Conservation (phyloP, 1,284 basidiomycete species). For the Boletus sp. region DNA sequence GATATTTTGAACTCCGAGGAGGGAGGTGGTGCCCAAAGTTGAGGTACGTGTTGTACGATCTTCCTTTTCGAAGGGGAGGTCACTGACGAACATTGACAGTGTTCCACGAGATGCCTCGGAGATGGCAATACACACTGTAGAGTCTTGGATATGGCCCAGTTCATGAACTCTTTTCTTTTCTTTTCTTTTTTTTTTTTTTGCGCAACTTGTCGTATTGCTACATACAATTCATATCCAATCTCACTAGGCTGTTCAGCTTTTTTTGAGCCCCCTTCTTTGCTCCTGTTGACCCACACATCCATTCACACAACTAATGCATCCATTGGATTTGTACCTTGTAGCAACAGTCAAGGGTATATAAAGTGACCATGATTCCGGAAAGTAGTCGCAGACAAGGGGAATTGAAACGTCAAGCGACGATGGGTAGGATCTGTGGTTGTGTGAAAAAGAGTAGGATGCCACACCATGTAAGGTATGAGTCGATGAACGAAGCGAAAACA, state of each 20-base stretch:
- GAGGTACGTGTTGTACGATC: conserved; percentile 51
- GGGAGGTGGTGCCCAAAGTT: conserved; percentile 82
- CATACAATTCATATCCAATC: conserved; percentile 20
- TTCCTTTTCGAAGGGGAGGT: too few species aligned
- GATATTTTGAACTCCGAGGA: conserved; percentile 80
- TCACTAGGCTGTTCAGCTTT: conserved; percentile 4
- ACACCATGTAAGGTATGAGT: conserved; percentile 16
- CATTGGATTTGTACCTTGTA: conserved; percentile 42
- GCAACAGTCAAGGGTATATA: conserved; percentile 41
- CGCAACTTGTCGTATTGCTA: background rate
- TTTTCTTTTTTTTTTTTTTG: background rate
- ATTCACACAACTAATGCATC: conserved; percentile 36
- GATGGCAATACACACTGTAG: conserved; percentile 56
- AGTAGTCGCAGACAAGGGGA: conserved; percentile 15
- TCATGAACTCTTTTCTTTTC: conserved; percentile 14
- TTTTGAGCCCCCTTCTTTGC: conserved; percentile 6
- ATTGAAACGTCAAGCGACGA: conserved; percentile 5
- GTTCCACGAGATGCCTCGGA: conserved; percentile 61
- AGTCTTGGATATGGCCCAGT: conserved; percentile 58
- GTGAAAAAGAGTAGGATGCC: too few species aligned
- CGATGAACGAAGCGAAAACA: background rate
- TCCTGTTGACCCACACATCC: conserved; percentile 14
- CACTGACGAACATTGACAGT: conserved; percentile 40
- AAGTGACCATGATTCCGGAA: conserved; percentile 28
- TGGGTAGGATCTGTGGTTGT: conserved; percentile 10